A percentile compares a stretch with the other conserved stretches of the same genome.
phyloP scores from a whole-genome alignment of 2,329 filamentous ascomycete species.

The Colletotrichum sp. region DNA sequence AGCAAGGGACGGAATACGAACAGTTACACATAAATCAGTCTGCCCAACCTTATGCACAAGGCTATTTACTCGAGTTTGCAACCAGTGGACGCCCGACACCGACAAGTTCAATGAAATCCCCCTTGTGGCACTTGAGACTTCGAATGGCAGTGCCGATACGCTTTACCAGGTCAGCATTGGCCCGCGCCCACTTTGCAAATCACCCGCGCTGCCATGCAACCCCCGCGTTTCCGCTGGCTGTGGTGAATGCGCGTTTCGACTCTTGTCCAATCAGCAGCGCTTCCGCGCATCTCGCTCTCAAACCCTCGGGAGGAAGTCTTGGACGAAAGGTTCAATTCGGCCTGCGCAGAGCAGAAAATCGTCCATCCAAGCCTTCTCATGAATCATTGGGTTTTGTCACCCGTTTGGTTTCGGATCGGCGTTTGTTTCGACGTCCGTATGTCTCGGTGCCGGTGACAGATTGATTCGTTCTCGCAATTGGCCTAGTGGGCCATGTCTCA shows the following conservation, averaged over 20 bases:
- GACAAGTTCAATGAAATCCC: not conserved
- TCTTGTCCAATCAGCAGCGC: not conserved
- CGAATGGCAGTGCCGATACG: not conserved
- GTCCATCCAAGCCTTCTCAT: not conserved
- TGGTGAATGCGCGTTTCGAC: not conserved
- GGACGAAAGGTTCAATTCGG: not conserved
- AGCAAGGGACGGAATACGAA: not conserved
- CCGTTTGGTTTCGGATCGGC: not conserved
- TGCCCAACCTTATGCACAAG: not conserved
- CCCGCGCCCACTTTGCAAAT: constrained; percentile 5
- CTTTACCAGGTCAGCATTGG: constrained; percentile 8
- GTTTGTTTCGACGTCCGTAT: constrained; percentile 6
- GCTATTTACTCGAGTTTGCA: not conserved
- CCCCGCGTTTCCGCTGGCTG: constrained; percentile 2
- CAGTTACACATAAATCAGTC: not conserved
- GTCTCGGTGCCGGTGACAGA: not conserved
- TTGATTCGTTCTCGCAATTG: not conserved
- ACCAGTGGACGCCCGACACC: not conserved
- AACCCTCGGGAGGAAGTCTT: not conserved
- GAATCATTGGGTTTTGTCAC: not conserved
- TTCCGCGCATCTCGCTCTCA: not conserved
- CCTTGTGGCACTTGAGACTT: not conserved
- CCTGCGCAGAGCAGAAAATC: not conserved
- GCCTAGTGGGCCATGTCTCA: not conserved
- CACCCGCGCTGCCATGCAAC: constrained; percentile 13